Percentiles rank a stretch among this genome's conserved stretches.
These are phyloP conservation scores for Agaricales sp. DNA, from an alignment of 1,284 basidiomycete genomes.

Conservation along the genomic window DNA sequence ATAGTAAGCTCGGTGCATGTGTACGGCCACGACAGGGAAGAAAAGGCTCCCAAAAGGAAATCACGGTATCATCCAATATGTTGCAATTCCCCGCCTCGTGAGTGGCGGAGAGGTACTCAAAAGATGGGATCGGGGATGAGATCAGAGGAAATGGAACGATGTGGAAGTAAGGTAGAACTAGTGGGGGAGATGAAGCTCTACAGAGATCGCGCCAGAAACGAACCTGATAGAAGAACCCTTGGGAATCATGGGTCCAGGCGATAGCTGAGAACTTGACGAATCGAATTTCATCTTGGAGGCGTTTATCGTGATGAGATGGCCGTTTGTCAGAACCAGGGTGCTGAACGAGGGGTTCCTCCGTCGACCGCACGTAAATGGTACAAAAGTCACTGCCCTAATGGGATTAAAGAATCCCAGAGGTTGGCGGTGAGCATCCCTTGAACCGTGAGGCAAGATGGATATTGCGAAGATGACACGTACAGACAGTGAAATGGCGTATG, in stretches of 20 bases:
- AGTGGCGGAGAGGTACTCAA: no score
- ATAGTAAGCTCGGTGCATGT: no score
- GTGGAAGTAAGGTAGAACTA: background rate
- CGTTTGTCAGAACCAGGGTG: slow-evolving; percentile 22
- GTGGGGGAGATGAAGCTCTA: background rate
- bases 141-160: background rate
- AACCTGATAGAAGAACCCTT: slow-evolving; percentile 80
- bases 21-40: no score
- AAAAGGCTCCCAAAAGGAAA: no score
- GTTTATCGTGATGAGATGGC: slow-evolving; percentile 35
- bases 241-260: slow-evolving; percentile 66
- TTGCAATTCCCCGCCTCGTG: no score
- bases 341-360: slow-evolving; percentile 19
- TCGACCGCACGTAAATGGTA: slow-evolving; percentile 58
- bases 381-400: slow-evolving; percentile 65
- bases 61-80: no score
- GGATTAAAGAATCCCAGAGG: slow-evolving; percentile 4
- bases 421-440: no score
- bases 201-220: slow-evolving; percentile 6
- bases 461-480: slow-evolving; percentile 22
- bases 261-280: slow-evolving; percentile 71
- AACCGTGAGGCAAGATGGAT: no score
- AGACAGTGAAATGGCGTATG: slow-evolving; percentile 68
- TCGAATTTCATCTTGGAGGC: slow-evolving; percentile 56
- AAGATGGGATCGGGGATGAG: slow-evolving; percentile 4